Conservation (phyloP, 78 protist genomes). For the Dictyostelium purpureum region DNA sequence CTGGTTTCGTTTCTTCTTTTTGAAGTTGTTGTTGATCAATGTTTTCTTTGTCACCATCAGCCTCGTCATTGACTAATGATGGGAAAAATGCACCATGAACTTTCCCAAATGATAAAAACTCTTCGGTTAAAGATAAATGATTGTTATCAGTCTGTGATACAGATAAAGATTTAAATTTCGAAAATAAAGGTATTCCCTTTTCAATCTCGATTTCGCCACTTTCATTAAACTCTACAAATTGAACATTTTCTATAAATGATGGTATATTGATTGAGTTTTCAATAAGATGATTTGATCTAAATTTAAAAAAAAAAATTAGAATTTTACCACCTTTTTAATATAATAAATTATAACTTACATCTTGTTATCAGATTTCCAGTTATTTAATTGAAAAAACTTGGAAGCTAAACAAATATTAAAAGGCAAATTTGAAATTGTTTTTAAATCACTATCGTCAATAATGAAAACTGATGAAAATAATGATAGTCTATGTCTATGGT, state of each 20-base stretch:
- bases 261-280: slow-evolving; percentile 31
- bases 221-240: slow-evolving; percentile 8
- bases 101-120: neutral
- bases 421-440: slow-evolving; percentile 4
- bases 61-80: neutral
- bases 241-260: slow-evolving; percentile 49
- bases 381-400: slow-evolving; percentile 39
- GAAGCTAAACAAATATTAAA: slow-evolving; percentile 14
- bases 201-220: neutral
- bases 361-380: slow-evolving; percentile 9
- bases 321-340: neutral
- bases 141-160: neutral
- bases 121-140: neutral
- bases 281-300: slow-evolving; percentile 20
- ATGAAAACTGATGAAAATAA: slow-evolving; percentile 22
- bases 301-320: neutral
- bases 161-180: neutral
- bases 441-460: slow-evolving; percentile 40
- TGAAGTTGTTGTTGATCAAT: neutral
- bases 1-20: no score
- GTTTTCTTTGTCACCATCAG: neutral
- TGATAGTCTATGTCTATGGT: slow-evolving; percentile 38
- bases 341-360: slow-evolving; percentile 33
- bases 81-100: slow-evolving; percentile 66
- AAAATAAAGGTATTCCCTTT: slow-evolving; percentile 55